Base-by-base conservation (phyloP, 768 basidiomycete genomes). In the Russula sp. region DNA sequence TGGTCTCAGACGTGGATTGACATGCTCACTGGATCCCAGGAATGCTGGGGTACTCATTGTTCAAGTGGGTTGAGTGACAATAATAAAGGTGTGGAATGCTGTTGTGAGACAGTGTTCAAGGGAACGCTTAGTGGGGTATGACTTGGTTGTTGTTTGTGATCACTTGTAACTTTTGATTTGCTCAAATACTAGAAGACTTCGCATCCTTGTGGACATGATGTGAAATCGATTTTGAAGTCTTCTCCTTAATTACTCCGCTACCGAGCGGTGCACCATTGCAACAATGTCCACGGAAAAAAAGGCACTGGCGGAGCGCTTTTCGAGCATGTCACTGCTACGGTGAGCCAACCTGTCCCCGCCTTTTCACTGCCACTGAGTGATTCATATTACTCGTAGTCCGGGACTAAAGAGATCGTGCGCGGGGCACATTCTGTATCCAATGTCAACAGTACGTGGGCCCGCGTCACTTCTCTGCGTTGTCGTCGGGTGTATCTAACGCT, bases 391-490 rank as follows among this genome's bases (percentile, higher is more conserved):
- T 6, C 57, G 45, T 61, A 92, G 90, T 68, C 82, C 84, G n/a
- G 77, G 77, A 3, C 74, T 2, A 81, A 83, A 52, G 87, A 87
- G 66, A 77, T 90, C 7, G 76, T 88, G 49, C 82, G 89, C 77
- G 80, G 61, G 84, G 84, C 16, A 83, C 75, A 32, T 88, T 85
- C 69, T 75, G 78, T 32, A 79, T 91, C 63, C 83, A 91, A 45
- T 79, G 81, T 64, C 90, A 92, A 70, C 86, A 87, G 90, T 89
- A 68, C 59, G 85, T 35, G 7, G 50, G 39, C 27, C 27, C 27
- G 2, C 27, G 27, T 3, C 27, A 27, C n/a, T 13, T 64, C 39
- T 35, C 63, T 32, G 55, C 40, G 40, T 40, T 31, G 22, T 55
- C 37, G 32, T 6, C 42, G 10, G n/a, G 22, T 45, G 35, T n/a